A percentile compares a stretch with the other conserved stretches of the same genome.
These are phyloP conservation scores for Panicum hallii DNA, from an alignment of 202 grass and related monocot genomes.

Conservation along the genomic window DNA sequence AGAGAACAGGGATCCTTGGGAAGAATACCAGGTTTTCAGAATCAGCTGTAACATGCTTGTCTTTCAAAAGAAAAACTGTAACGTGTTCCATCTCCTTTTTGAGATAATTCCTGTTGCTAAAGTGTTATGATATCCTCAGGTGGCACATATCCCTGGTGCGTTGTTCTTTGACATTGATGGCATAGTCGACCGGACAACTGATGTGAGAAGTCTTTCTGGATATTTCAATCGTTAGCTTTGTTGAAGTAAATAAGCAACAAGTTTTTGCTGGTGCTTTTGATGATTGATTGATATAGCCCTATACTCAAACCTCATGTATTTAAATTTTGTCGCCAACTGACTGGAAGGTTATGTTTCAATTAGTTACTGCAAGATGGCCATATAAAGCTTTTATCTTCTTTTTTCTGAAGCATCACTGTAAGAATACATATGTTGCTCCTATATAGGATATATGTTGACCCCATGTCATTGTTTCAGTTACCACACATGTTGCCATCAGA, in stretches of 20 bases:
- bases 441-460: constrained; percentile 5
- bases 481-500: constrained; percentile 91
- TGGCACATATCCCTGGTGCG: constrained; percentile 70
- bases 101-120: constrained; percentile 33
- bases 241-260: constrained; percentile 14
- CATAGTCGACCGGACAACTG: constrained; percentile 61
- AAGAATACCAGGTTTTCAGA: constrained; percentile 79
- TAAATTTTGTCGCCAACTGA: neutral
- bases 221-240: constrained; percentile 14
- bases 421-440: neutral
- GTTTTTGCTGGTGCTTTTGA: neutral
- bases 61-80: too few species aligned
- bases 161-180: constrained; percentile 85
- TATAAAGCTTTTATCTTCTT: neutral
- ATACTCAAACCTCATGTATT: neutral
- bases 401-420: neutral
- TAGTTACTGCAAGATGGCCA: neutral
- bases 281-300: neutral
- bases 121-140: constrained; percentile 55
- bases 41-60: neutral
- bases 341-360: neutral
- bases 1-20: constrained; percentile 74
- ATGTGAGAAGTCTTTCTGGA: constrained; percentile 66
- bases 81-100: constrained; percentile 14
- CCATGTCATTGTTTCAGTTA: constrained; percentile 57